Base-by-base conservation (phyloP, 768 basidiomycete species). In the Kwoniella mangroviensis region DNA sequence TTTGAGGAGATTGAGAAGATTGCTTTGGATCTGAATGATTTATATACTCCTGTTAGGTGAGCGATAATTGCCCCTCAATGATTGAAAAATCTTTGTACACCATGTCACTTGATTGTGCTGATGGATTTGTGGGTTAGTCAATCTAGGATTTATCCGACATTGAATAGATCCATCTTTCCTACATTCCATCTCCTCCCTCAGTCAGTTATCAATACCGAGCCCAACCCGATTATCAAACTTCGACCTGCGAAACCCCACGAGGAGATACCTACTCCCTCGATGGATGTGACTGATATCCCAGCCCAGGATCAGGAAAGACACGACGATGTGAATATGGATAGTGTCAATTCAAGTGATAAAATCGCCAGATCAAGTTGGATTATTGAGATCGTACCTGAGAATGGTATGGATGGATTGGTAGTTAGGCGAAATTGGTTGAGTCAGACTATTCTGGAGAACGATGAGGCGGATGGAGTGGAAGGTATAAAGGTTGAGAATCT, bases 1-100 rank as follows among this genome's bases (percentile, higher is more conserved):
- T 79, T 79, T 68, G 70, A 54, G 45, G 70, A 69, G n/a, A 52
- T 79, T 13, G 77, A 79, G 49, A 28, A 22, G 4, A 52, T 73
- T 19, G 69, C 58, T 3, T 60, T 54, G 60, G 26, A 41, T 24
- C 6, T 76, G 1, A 57, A 70, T 3, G 24, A 51, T n/a, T 13
- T 56, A 43, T 55, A 40, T 17, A 56, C 42, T 43, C 55, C 24
- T 21, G 56, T 63, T 22, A 34, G 56, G 75, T 75, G 69, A 68
- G 74, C 73, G 6, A 1, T 21, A 19, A 45, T 2, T 41, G 19
- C 53, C 51, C 9, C 4, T 17, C 19, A 4, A 15, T 26, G 26
- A 26, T 45, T 4, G 21, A 9, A 34, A 34, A 34, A 34, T 7
- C 34, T 7, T 34, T 34, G 9, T 7, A 34, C 9, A 6, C 34